phyloP scores from a whole-genome alignment of 345 rosid genomes.

The Brassica napus region Da-Ae NC_063447.1:11379501-11380000 shows the following conservation, averaged over 20 bases:
- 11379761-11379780: conserved; percentile 23
- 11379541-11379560: neutral
- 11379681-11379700: neutral
- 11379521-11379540: neutral
- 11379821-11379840: conserved; percentile 29
- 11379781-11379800: conserved; percentile 21
- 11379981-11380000: conserved; percentile 7
- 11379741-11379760: conserved; percentile 6
- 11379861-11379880: conserved; percentile 2
- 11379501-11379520: neutral
- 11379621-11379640: neutral
- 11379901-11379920: conserved; percentile 27
- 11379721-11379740: neutral
- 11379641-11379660: neutral
- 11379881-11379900: conserved; percentile 15
- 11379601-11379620: neutral
- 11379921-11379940: neutral
- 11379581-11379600: neutral
- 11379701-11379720: conserved; percentile 1
- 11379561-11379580: neutral
- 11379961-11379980: conserved; percentile 27
- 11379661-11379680: neutral
- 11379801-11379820: conserved; percentile 28
- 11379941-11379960: conserved; percentile 13
- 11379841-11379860: conserved; percentile 13